Evolutionary conservation across 2,329 filamentous ascomycete genomes (phyloP).

Genomic region (Rhynchosporium secalis): DNA sequence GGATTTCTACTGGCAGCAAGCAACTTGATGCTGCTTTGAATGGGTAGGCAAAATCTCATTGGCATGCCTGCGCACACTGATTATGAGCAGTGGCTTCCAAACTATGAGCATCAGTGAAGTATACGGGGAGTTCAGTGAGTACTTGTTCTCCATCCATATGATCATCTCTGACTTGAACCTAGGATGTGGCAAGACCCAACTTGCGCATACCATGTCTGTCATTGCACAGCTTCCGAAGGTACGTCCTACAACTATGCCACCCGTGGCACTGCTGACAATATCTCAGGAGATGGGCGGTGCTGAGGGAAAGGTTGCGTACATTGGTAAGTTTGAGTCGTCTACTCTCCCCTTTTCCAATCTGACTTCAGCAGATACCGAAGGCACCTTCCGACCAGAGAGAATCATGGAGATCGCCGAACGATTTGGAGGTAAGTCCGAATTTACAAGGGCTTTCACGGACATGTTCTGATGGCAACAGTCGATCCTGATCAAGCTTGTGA

Average conservation of each 20-base stretch:
- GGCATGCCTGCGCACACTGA: neutral
- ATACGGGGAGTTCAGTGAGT: conserved; percentile 57
- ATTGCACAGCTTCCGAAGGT: conserved; percentile 55
- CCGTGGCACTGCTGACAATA: conserved; percentile 6
- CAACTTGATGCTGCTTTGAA: conserved; percentile 64
- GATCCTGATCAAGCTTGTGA: conserved; percentile 61
- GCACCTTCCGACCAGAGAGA: conserved; percentile 66
- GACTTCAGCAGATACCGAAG: conserved; percentile 52
- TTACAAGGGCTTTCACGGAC: neutral
- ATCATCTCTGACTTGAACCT: neutral
- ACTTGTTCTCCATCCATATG: too few species aligned
- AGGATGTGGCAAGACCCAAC: conserved; percentile 67
- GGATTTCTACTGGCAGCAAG: conserved; percentile 69
- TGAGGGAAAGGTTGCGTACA: conserved; percentile 68
- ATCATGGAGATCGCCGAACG: conserved; percentile 67
- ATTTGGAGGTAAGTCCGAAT: conserved; percentile 49
- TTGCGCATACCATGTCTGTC: conserved; percentile 69
- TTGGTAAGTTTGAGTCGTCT: conserved; percentile 47
- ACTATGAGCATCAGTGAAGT: conserved; percentile 69
- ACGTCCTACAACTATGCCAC: neutral
- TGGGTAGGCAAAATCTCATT: conserved; percentile 47
- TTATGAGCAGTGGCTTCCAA: conserved; percentile 57
- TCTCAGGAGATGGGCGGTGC: conserved; percentile 60
- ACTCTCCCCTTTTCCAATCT: conserved; percentile 5
- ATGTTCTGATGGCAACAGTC: conserved; percentile 39